Conservation (phyloP, 345 rosid species). For the Raphanus sativus region DNA sequence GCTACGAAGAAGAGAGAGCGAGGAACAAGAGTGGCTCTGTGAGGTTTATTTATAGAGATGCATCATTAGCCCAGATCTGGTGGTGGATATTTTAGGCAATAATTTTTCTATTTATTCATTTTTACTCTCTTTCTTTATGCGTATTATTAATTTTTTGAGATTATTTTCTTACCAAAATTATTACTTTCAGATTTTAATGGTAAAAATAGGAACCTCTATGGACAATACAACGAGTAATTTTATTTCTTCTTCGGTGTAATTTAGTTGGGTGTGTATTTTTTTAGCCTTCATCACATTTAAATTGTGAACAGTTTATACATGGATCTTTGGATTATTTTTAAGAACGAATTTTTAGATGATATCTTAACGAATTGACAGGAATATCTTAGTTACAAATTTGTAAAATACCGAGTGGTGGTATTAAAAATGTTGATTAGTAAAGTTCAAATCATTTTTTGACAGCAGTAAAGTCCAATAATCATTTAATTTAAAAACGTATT, state of each 20-base stretch:
- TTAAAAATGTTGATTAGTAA: background rate
- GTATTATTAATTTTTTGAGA: background rate
- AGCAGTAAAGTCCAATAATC: background rate
- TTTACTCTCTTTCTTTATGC: background rate
- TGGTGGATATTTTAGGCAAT: constrained; percentile 30
- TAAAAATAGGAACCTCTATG: background rate
- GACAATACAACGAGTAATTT: background rate
- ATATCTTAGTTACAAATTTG: background rate
- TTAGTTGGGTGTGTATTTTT: background rate
- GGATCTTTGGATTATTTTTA: background rate
- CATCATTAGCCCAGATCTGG: constrained; percentile 37
- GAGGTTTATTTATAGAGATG: constrained; percentile 39
- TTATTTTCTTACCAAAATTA: background rate
- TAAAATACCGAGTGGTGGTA: background rate
- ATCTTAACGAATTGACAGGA: background rate
- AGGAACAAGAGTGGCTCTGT: constrained; percentile 38
- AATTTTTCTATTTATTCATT: background rate
- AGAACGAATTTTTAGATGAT: background rate
- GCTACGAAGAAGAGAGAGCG: constrained; percentile 32
- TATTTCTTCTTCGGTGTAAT: background rate
- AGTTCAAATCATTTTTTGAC: background rate
- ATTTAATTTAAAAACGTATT: background rate
- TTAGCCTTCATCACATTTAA: background rate
- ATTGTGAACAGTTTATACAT: background rate
- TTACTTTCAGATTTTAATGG: background rate